Conservation (phyloP, 1,284 basidiomycete genomes). For the Cryptococcus maquisensis region DNA sequence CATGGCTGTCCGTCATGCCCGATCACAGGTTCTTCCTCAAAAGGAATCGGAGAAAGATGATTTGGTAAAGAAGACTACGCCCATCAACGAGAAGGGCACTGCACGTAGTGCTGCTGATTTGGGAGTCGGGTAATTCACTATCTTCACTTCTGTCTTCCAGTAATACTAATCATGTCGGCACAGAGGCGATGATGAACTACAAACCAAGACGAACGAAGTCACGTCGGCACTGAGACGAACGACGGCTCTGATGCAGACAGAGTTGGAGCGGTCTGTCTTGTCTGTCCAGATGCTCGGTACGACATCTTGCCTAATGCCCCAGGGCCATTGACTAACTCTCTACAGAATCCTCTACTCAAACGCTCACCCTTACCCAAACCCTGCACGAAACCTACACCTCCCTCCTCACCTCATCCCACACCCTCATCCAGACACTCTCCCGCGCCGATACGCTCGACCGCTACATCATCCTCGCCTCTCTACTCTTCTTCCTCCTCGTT, state of each 20-base stretch:
- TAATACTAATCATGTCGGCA: too few relatives aligned
- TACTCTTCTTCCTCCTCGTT: constrained; percentile 77
- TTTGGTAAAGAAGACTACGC: constrained; percentile 8
- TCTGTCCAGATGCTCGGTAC: constrained; percentile 77
- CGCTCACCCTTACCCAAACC: constrained; percentile 66
- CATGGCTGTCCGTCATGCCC: constrained; percentile 11
- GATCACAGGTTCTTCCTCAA: constrained; percentile 7
- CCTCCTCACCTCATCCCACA: constrained; percentile 71
- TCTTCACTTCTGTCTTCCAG: neutral
- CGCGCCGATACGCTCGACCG: constrained; percentile 89
- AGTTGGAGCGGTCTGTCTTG: constrained; percentile 81
- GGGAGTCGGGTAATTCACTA: constrained; percentile 17
- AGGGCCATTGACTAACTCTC: neutral
- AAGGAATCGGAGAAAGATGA: constrained; percentile 22
- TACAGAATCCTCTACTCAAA: constrained; percentile 70
- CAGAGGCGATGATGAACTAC: constrained; percentile 72
- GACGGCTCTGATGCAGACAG: constrained; percentile 76
- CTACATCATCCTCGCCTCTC: constrained; percentile 68
- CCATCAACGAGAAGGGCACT: constrained; percentile 4
- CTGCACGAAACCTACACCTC: constrained; percentile 73
- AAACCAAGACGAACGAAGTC: constrained; percentile 80
- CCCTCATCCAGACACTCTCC: constrained; percentile 77
- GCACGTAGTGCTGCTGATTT: constrained; percentile 13
- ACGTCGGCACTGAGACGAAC: constrained; percentile 81
- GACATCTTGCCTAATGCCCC: constrained; percentile 23